Evolutionary conservation across 352 stramenopile species (phyloP), one percentile per base, ranked within the genome.

Genomic region (Aphanomyces cochlioides): DNA sequence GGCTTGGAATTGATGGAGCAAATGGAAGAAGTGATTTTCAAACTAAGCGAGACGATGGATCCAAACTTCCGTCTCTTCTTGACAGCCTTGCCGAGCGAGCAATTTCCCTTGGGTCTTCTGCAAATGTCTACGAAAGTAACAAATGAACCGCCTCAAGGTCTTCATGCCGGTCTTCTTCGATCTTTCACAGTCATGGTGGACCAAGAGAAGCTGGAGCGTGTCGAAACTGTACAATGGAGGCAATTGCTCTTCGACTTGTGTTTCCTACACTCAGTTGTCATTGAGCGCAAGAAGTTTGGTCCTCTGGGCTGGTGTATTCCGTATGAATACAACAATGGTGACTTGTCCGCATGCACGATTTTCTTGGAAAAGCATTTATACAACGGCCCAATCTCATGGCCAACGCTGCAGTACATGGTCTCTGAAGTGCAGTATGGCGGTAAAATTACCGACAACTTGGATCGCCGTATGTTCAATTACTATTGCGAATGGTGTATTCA

Each of bases 71-170:
- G 97, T 0, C 79, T 99, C 43, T 99, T 99, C 77, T 92, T 99
- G 59, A 99, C 97, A 7, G 96, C 97, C 43, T 79, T 98, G 12
- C 97, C 97, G 5, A 96, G 98, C 77, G 83, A 96, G 57, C 85
- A 98, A 66, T 99, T 99, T 77, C 97, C 97, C 5, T 77, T 99
- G 0, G 96, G 96, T 3, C 79, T 99, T 74, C 83, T 99, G 54
- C 97, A 99, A 77, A 99, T 99, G 96, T 98, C 91, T 48, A 99
- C 95, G 39, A 99, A 99, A 75, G 96, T 99, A 34, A 99, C 97
- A 5, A 99, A 99, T 71, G 96, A 99, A 67, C 96, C 96, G 43
- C 97, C 97, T 5, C 88, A 97, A 69, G 97, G 97, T 12, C 77
- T 99, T 12, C 92, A 96, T 19, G 96, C 97, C 3, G 96, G 96